Percentiles rank a stretch among this genome's conserved stretches.
phyloP scores from a whole-genome alignment of 768 basidiomycete genomes.

The Sarcodon aspratus region DNA sequence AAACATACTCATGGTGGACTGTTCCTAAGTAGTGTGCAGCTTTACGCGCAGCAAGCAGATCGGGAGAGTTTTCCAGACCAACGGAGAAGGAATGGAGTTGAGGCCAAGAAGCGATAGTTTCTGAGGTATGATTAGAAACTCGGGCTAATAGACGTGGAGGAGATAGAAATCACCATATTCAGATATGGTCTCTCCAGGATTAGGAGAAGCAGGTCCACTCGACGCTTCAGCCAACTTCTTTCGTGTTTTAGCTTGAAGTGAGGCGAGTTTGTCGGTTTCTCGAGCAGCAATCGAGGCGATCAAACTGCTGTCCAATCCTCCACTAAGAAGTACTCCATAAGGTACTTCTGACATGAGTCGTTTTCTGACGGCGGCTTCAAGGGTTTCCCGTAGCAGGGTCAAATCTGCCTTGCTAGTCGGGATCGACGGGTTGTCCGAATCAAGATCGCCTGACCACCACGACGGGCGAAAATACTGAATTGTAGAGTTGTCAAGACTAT shows the following conservation, averaged over 20 bases:
- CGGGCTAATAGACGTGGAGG: not conserved
- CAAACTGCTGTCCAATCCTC: constrained; percentile 91
- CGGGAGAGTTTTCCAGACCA: constrained; percentile 90
- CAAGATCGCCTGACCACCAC: constrained; percentile 83
- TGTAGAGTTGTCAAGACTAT: constrained; percentile 69
- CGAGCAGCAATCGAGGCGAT: constrained; percentile 92
- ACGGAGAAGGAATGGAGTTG: constrained; percentile 97
- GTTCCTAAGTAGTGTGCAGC: constrained; percentile 92
- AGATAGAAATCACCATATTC: constrained; percentile 38
- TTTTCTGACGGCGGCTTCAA: constrained; percentile 90
- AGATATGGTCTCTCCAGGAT: constrained; percentile 21
- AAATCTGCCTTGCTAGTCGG: constrained; percentile 56
- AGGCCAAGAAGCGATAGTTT: constrained; percentile 81
- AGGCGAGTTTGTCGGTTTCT: constrained; percentile 87
- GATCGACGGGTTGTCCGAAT: constrained; percentile 38
- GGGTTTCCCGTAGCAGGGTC: constrained; percentile 59
- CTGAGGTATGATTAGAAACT: constrained; percentile 19
- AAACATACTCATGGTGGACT: constrained; percentile 93
- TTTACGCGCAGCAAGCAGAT: constrained; percentile 87
- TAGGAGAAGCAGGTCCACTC: constrained; percentile 45
- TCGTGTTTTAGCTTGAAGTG: constrained; percentile 64
- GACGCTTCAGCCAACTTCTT: constrained; percentile 41
- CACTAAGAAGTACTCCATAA: constrained; percentile 91
- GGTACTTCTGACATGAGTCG: constrained; percentile 98
- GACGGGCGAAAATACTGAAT: constrained; percentile 79